Conservation (phyloP, 1,284 basidiomycete species). For the Leccinum angustisporum region DNA sequence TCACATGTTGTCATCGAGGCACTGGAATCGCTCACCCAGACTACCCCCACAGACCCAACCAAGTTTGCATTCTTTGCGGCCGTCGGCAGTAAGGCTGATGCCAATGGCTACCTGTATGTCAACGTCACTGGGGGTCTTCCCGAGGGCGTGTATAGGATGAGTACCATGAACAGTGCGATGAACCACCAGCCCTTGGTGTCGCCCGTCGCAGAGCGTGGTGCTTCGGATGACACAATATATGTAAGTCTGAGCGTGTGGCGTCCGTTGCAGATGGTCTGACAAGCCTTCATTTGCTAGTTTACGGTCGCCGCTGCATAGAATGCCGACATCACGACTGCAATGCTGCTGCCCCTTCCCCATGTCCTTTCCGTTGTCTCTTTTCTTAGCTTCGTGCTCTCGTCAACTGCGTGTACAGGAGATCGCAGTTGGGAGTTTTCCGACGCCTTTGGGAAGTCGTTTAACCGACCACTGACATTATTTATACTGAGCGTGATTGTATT, state of each 20-base stretch:
- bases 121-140: conserved; percentile 60
- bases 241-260: conserved; percentile 36
- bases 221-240: conserved; percentile 62
- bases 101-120: conserved; percentile 52
- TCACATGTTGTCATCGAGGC: conserved; percentile 65
- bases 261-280: conserved; percentile 7
- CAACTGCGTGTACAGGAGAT: too few relatives aligned
- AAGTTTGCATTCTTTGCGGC: conserved; percentile 73
- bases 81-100: conserved; percentile 47
- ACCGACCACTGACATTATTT: not conserved
- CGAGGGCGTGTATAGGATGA: conserved; percentile 56
- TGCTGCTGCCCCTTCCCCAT: conserved; percentile 16
- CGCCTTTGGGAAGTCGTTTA: not conserved
- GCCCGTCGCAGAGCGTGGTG: conserved; percentile 58
- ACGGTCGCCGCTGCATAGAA: conserved; percentile 40
- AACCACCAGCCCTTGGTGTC: conserved; percentile 64
- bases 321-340: conserved; percentile 15
- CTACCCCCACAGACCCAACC: conserved; percentile 54
- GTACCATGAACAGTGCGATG: conserved; percentile 49
- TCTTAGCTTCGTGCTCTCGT: not conserved
- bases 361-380: not conserved
- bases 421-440: too few relatives aligned
- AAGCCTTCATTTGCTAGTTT: conserved; percentile 39
- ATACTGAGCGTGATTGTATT: not conserved
- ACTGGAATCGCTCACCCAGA: conserved; percentile 52